Percentiles rank a stretch among this genome's conserved stretches.
Evolutionary conservation across 192 early-diverging fungal genomes (phyloP).

Genomic region (Coemansia sp.): DNA sequence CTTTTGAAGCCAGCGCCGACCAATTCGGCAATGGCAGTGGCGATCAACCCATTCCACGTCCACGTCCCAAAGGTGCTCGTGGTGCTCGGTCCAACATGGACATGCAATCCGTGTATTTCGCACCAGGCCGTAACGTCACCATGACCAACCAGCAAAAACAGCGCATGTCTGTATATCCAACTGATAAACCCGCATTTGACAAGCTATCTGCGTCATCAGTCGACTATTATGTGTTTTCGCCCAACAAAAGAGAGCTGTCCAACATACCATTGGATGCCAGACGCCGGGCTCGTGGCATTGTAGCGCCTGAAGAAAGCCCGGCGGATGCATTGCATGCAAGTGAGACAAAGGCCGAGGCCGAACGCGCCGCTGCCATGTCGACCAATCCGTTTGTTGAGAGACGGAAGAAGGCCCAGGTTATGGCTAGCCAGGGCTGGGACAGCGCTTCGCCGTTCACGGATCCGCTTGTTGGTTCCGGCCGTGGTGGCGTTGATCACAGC

Average conservation of each 20-base stretch:
- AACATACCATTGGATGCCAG: conserved; percentile 28
- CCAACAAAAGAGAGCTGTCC: conserved; percentile 20
- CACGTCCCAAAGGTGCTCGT: conserved; percentile 31
- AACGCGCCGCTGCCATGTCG: background rate
- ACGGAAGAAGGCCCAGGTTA: conserved; percentile 23
- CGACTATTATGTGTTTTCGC: conserved; percentile 53
- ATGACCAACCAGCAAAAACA: conserved; percentile 46
- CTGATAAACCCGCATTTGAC: conserved; percentile 19
- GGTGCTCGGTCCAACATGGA: conserved; percentile 28
- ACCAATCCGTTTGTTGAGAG: conserved; percentile 50
- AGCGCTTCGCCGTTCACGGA: conserved; percentile 31
- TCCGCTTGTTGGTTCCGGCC: conserved; percentile 18
- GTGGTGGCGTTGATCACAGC: conserved; percentile 32
- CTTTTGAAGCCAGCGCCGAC: conserved; percentile 4
- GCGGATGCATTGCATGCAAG: conserved; percentile 19
- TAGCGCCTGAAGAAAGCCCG: conserved; percentile 19
- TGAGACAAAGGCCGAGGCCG: conserved; percentile 19
- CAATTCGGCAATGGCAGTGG: conserved; percentile 7
- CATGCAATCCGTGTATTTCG: conserved; percentile 54
- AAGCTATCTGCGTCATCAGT: conserved; percentile 45
- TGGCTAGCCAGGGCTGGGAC: conserved; percentile 31
- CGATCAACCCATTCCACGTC: conserved; percentile 6
- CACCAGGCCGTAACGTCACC: conserved; percentile 48
- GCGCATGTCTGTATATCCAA: conserved; percentile 23
- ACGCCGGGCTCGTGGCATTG: conserved; percentile 18